A percentile compares a stretch with the other conserved stretches of the same genome.
These are phyloP conservation scores for Coemansia sp. DNA, from an alignment of 192 early-diverging fungal species.

Conservation along the genomic window DNA sequence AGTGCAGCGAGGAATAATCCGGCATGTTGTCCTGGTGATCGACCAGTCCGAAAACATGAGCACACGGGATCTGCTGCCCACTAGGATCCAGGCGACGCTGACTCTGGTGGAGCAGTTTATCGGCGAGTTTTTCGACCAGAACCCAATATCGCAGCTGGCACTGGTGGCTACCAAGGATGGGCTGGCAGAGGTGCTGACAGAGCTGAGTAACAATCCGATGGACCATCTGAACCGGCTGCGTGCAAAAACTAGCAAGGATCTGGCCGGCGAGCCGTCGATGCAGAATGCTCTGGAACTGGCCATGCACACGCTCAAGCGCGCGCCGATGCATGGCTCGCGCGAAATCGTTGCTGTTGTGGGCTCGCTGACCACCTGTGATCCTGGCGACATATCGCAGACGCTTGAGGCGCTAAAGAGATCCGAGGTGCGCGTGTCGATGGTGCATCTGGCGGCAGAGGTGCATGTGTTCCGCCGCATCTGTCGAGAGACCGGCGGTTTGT, in stretches of 20 bases:
- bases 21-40: conserved; percentile 77
- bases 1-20: conserved; percentile 77
- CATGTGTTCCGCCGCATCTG: conserved; percentile 73
- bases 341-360: conserved; percentile 87
- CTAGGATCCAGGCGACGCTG: conserved; percentile 72
- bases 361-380: conserved; percentile 90
- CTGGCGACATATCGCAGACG: conserved; percentile 85
- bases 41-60: conserved; percentile 84
- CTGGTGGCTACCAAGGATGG: conserved; percentile 82
- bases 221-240: conserved; percentile 75
- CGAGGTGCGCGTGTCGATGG: conserved; percentile 77
- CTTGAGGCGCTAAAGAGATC: conserved; percentile 63
- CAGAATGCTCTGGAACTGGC: conserved; percentile 91
- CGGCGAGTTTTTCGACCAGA: conserved; percentile 92
- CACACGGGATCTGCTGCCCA: conserved; percentile 80
- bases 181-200: conserved; percentile 78
- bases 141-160: conserved; percentile 86
- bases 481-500: conserved; percentile 74
- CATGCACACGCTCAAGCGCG: conserved; percentile 66
- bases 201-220: conserved; percentile 80
- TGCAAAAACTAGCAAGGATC: conserved; percentile 62
- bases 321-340: conserved; percentile 85
- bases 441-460: conserved; percentile 89
- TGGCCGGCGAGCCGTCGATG: conserved; percentile 82
- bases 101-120: conserved; percentile 67